Evolutionary conservation across 2,329 filamentous ascomycete genomes (phyloP).

Genomic region (Clarireedia monteithiana): DNA sequence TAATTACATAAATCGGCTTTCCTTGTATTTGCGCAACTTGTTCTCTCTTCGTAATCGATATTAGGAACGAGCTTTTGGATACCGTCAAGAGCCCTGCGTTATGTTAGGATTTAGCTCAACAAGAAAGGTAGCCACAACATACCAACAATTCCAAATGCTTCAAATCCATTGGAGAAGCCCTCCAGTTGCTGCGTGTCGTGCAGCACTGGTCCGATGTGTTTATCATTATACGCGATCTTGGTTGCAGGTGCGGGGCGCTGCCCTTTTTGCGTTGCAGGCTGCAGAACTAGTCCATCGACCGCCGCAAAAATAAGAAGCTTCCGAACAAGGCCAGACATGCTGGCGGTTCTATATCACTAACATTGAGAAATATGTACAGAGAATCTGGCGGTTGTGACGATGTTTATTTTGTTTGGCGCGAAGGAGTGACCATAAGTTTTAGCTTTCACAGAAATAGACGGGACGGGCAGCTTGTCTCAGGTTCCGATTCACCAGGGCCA

Average conservation of each 20-base stretch:
- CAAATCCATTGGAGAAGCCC: constrained; percentile 22
- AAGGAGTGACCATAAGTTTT: constrained; percentile 1
- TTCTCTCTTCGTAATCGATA: constrained; percentile 78
- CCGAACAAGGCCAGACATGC: constrained; percentile 29
- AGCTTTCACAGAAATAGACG: neutral
- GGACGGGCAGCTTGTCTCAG: too few relatives aligned
- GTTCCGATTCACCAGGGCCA: too few relatives aligned
- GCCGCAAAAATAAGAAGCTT: constrained; percentile 30
- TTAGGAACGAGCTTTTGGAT: constrained; percentile 72
- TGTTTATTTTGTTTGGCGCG: neutral
- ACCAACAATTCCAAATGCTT: constrained; percentile 31
- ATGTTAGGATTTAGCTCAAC: constrained; percentile 4
- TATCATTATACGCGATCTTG: constrained; percentile 28
- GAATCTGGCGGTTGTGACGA: neutral
- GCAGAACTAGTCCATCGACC: constrained; percentile 29
- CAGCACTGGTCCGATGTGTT: constrained; percentile 18
- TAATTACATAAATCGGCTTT: constrained; percentile 76
- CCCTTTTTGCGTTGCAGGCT: constrained; percentile 25
- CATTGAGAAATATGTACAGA: constrained; percentile 14
- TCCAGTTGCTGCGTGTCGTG: constrained; percentile 14
- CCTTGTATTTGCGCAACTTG: constrained; percentile 84
- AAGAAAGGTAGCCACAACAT: constrained; percentile 10
- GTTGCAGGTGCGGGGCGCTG: constrained; percentile 23
- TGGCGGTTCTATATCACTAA: constrained; percentile 15
- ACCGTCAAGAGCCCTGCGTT: constrained; percentile 71